Conservation (phyloP, 495 filamentous ascomycete species). For the Penicillium parvum region DNA sequence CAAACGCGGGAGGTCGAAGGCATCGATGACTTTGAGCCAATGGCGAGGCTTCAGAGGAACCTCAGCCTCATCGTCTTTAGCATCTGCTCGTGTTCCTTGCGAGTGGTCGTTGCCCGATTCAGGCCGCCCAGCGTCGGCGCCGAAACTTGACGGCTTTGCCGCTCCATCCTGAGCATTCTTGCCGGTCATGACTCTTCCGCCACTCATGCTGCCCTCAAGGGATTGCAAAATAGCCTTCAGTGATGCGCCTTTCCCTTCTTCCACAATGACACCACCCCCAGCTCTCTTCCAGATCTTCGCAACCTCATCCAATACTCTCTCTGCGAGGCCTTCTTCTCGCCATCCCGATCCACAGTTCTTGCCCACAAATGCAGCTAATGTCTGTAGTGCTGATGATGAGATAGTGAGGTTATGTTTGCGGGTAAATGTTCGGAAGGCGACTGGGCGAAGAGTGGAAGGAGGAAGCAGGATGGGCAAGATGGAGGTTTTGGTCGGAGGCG, state of each 20-base stretch:
- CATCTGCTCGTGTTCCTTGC: conserved; percentile 23
- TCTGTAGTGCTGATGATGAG: conserved; percentile 78
- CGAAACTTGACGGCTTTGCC: conserved; percentile 6
- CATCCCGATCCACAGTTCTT: conserved; percentile 92
- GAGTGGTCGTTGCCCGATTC: conserved; percentile 11
- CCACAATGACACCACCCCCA: conserved; percentile 80
- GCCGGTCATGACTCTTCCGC: conserved; percentile 57
- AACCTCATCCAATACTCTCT: conserved; percentile 86
- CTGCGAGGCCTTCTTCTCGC: conserved; percentile 90
- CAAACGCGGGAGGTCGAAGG: conserved; percentile 82
- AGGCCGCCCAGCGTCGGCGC: conserved; percentile 11
- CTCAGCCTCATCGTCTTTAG: conserved; percentile 61
- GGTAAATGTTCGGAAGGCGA: conserved; percentile 93
- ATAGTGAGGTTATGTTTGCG: conserved; percentile 96
- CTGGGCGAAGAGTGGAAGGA: conserved; percentile 76
- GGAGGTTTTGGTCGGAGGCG: conserved; percentile 58
- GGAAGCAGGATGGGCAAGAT: conserved; percentile 86
- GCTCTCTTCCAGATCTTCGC: conserved; percentile 85
- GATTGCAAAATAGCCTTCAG: conserved; percentile 76
- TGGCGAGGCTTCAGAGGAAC: conserved; percentile 57
- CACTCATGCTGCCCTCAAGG: conserved; percentile 78
- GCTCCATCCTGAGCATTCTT: conserved; percentile 22
- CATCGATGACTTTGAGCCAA: conserved; percentile 74
- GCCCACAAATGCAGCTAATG: conserved; percentile 82
- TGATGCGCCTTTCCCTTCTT: conserved; percentile 67